Conservation (phyloP, 1,284 basidiomycete species). For the Tremellales sp. region DNA sequence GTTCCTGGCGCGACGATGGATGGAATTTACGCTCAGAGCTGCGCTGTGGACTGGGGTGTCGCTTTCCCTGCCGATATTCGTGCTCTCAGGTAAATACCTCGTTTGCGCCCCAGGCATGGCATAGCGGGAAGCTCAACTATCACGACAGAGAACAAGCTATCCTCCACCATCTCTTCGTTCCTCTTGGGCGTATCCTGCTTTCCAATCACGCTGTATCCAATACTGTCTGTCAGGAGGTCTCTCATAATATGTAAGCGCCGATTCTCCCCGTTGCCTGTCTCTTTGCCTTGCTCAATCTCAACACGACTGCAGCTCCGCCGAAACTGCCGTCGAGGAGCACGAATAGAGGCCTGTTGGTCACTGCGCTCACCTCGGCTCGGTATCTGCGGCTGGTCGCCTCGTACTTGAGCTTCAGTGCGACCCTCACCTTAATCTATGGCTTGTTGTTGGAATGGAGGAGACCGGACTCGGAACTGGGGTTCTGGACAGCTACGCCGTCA, state of each 20-base stretch:
- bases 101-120: too few species aligned
- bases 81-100: conserved; percentile 16
- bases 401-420: conserved; percentile 17
- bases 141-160: conserved; percentile 7
- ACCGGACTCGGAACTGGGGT: conserved; percentile 16
- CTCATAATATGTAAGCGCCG: conserved; percentile 30
- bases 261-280: neutral
- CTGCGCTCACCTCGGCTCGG: conserved; percentile 17
- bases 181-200: conserved; percentile 56
- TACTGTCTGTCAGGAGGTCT: conserved; percentile 22
- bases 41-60: conserved; percentile 18
- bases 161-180: conserved; percentile 49
- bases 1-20: conserved; percentile 32
- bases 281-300: neutral
- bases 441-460: conserved; percentile 10
- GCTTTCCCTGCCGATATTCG: conserved; percentile 10
- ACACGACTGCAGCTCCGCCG: conserved; percentile 18
- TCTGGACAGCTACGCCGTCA: conserved; percentile 21
- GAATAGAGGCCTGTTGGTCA: conserved; percentile 15
- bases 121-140: neutral
- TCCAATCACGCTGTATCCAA: conserved; percentile 14
- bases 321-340: conserved; percentile 11
- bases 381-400: conserved; percentile 18
- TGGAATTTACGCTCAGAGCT: conserved; percentile 15
- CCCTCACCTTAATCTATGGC: conserved; percentile 19